Evolutionary conservation across 1,139 yeast genomes (phyloP).

Genomic region (Kurtzmaniella quercitrusa): DNA sequence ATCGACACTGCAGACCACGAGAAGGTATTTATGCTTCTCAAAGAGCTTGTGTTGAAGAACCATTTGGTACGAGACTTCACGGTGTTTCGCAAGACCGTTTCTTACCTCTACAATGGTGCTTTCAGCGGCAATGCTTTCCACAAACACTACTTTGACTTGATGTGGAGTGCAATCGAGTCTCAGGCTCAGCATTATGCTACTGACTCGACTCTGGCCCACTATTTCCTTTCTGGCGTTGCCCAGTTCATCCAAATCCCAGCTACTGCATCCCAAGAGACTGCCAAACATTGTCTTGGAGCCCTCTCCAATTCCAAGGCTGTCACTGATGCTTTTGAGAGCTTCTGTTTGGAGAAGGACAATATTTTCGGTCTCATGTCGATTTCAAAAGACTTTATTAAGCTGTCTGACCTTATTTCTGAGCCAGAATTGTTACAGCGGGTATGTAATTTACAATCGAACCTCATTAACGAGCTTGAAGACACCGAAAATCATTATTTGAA

Average conservation of each 20-base stretch:
- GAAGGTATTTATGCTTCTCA: constrained; percentile 33
- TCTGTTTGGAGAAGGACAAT: constrained; percentile 31
- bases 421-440: neutral
- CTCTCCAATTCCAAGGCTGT: constrained; percentile 30
- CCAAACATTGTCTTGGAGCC: constrained; percentile 11
- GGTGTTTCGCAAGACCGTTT: constrained; percentile 26
- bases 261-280: neutral
- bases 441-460: too few species aligned
- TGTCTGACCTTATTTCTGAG: constrained; percentile 8
- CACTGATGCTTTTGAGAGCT: constrained; percentile 21
- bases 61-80: constrained; percentile 29
- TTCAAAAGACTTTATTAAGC: constrained; percentile 21
- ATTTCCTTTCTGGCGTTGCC: constrained; percentile 30
- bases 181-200: constrained; percentile 25
- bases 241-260: constrained; percentile 17
- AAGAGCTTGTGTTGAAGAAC: constrained; percentile 32
- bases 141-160: constrained; percentile 28
- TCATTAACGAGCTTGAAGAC: constrained; percentile 42
- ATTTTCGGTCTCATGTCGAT: constrained; percentile 30
- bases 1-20: constrained; percentile 36
- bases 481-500: constrained; percentile 45
- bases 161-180: constrained; percentile 31
- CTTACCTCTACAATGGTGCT: constrained; percentile 31
- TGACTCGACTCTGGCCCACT: constrained; percentile 19
- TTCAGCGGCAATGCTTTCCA: constrained; percentile 20